phyloP scores from a whole-genome alignment of 495 filamentous ascomycete genomes.

The Podospora comata region DNA sequence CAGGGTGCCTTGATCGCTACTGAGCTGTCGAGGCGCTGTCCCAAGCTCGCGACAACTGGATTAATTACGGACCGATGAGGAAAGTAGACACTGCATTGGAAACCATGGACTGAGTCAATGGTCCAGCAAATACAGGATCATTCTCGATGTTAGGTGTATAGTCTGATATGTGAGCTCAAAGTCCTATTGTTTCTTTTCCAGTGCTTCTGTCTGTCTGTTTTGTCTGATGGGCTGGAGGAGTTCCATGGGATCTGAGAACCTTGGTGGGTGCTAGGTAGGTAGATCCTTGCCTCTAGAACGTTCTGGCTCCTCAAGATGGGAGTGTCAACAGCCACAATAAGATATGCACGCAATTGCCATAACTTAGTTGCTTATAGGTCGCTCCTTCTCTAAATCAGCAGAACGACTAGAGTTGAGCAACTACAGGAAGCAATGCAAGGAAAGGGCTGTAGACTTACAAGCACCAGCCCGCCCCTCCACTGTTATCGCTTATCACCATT shows the following conservation, averaged over 20 bases:
- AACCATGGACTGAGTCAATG: background rate
- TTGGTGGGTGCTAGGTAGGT: too few relatives aligned
- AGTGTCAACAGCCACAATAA: too few relatives aligned
- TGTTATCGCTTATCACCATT: conserved; percentile 11
- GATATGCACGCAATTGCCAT: too few relatives aligned
- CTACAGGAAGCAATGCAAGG: background rate
- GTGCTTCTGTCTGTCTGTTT: background rate
- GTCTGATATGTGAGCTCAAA: background rate
- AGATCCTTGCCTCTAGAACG: too few relatives aligned
- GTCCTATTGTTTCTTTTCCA: background rate
- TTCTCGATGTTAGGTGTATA: background rate
- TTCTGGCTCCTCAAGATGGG: too few relatives aligned
- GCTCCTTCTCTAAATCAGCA: too few relatives aligned
- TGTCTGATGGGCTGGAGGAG: background rate
- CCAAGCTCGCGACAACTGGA: background rate
- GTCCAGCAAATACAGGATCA: background rate
- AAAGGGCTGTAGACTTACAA: background rate
- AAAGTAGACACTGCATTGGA: background rate
- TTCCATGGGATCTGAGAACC: background rate
- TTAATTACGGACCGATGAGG: background rate
- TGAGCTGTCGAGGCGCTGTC: background rate
- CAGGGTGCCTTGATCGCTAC: background rate
- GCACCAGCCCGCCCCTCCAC: background rate
- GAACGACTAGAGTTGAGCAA: too few relatives aligned
- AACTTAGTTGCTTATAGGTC: too few relatives aligned